Percentiles rank a stretch among this genome's conserved stretches.
phyloP scores from a whole-genome alignment of 305 asterid genomes.

The Coffea humblotiana region DNA sequence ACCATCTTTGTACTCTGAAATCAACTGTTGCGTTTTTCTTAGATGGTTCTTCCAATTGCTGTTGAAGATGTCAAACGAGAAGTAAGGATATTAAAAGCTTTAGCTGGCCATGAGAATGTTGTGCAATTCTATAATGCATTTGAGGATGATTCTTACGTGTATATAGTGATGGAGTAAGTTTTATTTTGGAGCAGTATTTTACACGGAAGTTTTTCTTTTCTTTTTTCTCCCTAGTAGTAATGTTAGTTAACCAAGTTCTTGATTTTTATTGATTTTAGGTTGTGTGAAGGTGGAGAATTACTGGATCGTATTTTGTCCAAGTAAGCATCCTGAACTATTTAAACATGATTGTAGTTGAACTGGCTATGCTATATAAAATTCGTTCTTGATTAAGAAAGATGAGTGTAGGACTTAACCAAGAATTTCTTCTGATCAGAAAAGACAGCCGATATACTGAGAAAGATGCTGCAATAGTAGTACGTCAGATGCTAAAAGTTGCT shows the following conservation, averaged over 20 bases:
- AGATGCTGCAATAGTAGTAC: constrained; percentile 91
- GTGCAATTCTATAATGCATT: constrained; percentile 81
- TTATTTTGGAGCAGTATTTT: constrained; percentile 5
- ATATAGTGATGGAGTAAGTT: constrained; percentile 91
- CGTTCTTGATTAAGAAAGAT: constrained; percentile 16
- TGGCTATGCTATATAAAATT: not conserved
- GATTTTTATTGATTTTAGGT: constrained; percentile 35
- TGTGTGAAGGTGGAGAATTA: constrained; percentile 89
- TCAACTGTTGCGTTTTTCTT: constrained; percentile 20
- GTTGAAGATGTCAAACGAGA: constrained; percentile 90
- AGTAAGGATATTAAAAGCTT: constrained; percentile 77
- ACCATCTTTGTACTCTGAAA: not conserved
- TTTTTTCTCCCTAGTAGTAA: not conserved
- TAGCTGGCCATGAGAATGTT: constrained; percentile 80
- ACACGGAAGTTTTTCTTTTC: not conserved
- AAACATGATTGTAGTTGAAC: not conserved
- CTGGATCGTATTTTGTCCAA: constrained; percentile 87
- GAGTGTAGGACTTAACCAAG: constrained; percentile 17
- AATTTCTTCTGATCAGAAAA: constrained; percentile 56
- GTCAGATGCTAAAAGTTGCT: constrained; percentile 98
- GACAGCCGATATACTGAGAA: constrained; percentile 95
- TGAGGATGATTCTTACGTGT: constrained; percentile 80
- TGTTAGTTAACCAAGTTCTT: constrained; percentile 4
- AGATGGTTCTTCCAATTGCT: constrained; percentile 89
- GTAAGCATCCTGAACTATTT: constrained; percentile 42